Evolutionary conservation across 768 basidiomycete species (phyloP).

Genomic region (Tulasnella sp.): DNA sequence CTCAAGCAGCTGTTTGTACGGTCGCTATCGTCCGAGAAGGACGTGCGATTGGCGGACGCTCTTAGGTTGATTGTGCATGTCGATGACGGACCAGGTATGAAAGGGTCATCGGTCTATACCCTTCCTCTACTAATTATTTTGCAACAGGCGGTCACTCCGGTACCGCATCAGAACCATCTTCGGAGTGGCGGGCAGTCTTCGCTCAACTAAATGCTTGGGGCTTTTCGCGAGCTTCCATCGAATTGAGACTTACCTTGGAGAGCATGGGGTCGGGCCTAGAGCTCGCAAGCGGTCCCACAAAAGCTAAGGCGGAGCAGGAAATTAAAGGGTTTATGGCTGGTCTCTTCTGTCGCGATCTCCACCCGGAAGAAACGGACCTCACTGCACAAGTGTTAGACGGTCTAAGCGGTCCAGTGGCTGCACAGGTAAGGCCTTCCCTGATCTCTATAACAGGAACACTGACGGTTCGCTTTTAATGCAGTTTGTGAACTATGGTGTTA

Average conservation of each 20-base stretch:
- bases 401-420: slow-evolving; percentile 49
- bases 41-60: slow-evolving; percentile 41
- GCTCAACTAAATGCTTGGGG: slow-evolving; percentile 74
- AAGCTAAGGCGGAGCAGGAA: slow-evolving; percentile 44
- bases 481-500: slow-evolving; percentile 12
- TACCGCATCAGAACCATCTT: background rate
- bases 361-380: slow-evolving; percentile 69
- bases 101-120: background rate
- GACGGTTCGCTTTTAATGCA: background rate
- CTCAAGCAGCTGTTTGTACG: slow-evolving; percentile 14
- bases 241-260: slow-evolving; percentile 63
- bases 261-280: slow-evolving; percentile 62
- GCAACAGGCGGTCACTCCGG: background rate
- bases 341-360: slow-evolving; percentile 62
- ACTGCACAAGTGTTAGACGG: slow-evolving; percentile 73
- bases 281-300: slow-evolving; percentile 25
- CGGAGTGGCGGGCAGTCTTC: slow-evolving; percentile 38
- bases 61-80: slow-evolving; percentile 57
- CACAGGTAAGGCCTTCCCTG: background rate
- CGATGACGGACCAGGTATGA: slow-evolving; percentile 30
- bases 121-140: background rate
- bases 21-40: slow-evolving; percentile 4
- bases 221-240: slow-evolving; percentile 67
- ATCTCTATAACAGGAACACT: background rate
- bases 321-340: slow-evolving; percentile 55